Conservation (phyloP, 208 protist genomes). For the Acanthamoeba lenticulata region DNA sequence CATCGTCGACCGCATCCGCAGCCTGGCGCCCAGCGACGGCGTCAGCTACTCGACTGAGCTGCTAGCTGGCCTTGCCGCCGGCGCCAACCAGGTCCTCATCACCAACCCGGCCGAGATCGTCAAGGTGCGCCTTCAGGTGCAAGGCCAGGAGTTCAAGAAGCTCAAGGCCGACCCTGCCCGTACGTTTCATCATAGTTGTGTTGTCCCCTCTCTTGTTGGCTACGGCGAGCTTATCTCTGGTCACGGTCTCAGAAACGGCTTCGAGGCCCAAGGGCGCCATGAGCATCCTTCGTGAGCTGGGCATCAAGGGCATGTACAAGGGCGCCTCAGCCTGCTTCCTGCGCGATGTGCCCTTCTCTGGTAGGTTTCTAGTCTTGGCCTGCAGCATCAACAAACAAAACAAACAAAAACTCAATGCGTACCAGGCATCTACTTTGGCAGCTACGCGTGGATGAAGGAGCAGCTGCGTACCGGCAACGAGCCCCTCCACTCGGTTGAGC, state of each 20-base stretch:
- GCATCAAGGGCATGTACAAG: slow-evolving; percentile 72
- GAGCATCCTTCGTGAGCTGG: neutral
- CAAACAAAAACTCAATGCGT: neutral
- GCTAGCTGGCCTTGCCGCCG: slow-evolving; percentile 79
- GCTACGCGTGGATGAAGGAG: slow-evolving; percentile 81
- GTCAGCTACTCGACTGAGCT: slow-evolving; percentile 82
- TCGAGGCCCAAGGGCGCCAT: neutral
- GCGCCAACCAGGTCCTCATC: slow-evolving; percentile 82
- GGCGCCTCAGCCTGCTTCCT: slow-evolving; percentile 82
- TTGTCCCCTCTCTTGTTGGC: neutral
- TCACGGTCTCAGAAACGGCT: neutral
- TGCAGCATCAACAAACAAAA: too few species aligned
- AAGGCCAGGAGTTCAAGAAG: slow-evolving; percentile 46
- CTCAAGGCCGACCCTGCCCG: slow-evolving; percentile 56
- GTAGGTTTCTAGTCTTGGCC: slow-evolving; percentile 72
- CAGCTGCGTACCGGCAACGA: slow-evolving; percentile 70
- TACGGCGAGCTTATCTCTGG: neutral
- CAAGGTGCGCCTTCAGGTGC: slow-evolving; percentile 85
- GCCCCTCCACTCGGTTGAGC: slow-evolving; percentile 16
- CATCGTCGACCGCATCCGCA: slow-evolving; percentile 81
- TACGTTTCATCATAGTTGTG: too few species aligned
- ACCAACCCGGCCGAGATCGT: slow-evolving; percentile 88
- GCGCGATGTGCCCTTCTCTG: slow-evolving; percentile 85
- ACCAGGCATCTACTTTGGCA: slow-evolving; percentile 77
- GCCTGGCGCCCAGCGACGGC: slow-evolving; percentile 53